Conservation (phyloP, 2,329 filamentous ascomycete genomes). For the Fusarium protoensiforme region DNA sequence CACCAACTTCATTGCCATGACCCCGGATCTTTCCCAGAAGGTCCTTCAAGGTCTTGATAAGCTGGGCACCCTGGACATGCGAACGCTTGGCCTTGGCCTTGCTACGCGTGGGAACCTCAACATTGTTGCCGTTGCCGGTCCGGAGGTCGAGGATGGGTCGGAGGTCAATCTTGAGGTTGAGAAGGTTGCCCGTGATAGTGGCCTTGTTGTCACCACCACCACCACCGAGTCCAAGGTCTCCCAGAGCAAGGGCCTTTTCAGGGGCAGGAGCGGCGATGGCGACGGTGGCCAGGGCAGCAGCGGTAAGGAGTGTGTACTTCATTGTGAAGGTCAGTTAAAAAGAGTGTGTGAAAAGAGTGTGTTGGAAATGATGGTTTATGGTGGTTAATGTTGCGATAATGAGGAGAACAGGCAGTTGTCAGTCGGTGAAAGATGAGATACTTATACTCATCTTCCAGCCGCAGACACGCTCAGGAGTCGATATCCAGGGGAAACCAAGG, state of each 20-base stretch:
- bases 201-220: background rate
- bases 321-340: background rate
- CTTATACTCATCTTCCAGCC: conserved; percentile 3
- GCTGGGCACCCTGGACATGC: background rate
- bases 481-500: background rate
- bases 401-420: background rate
- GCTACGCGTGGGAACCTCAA: background rate
- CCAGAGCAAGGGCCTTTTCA: background rate
- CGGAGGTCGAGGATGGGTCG: background rate
- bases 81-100: background rate
- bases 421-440: background rate
- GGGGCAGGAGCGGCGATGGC: background rate
- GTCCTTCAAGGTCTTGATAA: background rate
- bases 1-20: background rate
- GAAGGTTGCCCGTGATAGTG: accelerated
- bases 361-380: background rate
- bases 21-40: background rate
- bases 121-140: background rate
- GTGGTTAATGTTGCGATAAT: background rate
- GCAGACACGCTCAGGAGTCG: too few species aligned
- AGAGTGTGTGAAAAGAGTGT: background rate
- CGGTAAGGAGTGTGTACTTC: conserved; percentile 17
- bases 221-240: too few species aligned
- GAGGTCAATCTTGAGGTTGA: background rate
- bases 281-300: background rate